These are phyloP conservation scores for Artemisia argyi DNA, from an alignment of 129 eudicot species.

Conservation along the genomic window DNA sequence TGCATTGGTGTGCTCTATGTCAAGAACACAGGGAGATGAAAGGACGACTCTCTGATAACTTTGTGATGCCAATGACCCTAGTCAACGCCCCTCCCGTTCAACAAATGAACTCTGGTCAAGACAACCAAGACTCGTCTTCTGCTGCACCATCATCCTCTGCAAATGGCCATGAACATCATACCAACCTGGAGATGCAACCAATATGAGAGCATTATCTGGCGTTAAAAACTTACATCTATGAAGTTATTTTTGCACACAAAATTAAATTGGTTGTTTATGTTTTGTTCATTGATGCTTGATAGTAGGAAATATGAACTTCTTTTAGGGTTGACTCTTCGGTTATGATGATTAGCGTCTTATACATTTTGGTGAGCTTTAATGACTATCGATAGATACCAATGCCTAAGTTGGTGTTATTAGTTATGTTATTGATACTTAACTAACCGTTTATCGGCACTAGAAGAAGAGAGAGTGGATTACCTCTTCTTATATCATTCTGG, in stretches of 20 bases:
- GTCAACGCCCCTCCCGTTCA: constrained; percentile 91
- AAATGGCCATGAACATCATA: constrained; percentile 19
- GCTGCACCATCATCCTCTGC: constrained; percentile 7
- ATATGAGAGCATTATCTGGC: background rate
- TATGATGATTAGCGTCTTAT: constrained; percentile 4
- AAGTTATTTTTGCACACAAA: constrained; percentile 2
- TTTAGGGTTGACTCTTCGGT: background rate
- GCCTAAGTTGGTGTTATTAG: background rate
- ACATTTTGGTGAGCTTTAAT: background rate
- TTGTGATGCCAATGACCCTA: constrained; percentile 69
- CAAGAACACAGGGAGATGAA: constrained; percentile 99
- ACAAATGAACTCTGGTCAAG: constrained; percentile 57
- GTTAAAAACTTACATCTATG: background rate
- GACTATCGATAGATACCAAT: background rate
- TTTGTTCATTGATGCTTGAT: background rate
- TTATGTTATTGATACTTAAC: background rate
- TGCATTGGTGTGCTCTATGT: constrained; percentile 99
- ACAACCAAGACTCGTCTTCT: constrained; percentile 17
- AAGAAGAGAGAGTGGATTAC: background rate
- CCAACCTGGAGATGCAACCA: constrained; percentile 16
- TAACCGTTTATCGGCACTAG: background rate
- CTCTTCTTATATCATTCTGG: too few relatives aligned
- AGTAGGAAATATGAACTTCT: constrained; percentile 8
- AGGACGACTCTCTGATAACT: constrained; percentile 70
- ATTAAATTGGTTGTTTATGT: constrained; percentile 16